Base-by-base conservation (phyloP, 805 yeast species). In the Suhomyces prunicola region DNA sequence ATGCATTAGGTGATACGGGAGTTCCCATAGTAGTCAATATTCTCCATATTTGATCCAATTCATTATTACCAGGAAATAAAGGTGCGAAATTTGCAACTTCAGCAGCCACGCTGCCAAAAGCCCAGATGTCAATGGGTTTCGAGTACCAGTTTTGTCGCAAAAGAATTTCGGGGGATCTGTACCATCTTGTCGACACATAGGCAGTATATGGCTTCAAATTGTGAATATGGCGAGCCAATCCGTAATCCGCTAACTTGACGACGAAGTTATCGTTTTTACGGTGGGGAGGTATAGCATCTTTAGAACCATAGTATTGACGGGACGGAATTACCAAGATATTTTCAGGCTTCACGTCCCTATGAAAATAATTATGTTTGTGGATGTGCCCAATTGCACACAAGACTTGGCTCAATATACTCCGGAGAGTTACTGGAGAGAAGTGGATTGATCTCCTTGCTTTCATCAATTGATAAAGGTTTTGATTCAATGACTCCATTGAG, bases 321-420 rank as follows among this genome's bases (percentile, higher is more conserved):
- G 86, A 70, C 22, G 85, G 83, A 36, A 85, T 76, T 4, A 92
- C 82, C 59, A 93, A 78, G 24, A 93, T 86, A 68, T 93, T 93
- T 63, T 93, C 97, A 0, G 99, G 98, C 69, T 93, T 93, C 47
- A 93, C 79, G 73, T 93, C 99, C 53, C 99, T 80, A 67, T 93
- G 98, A 63, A 86, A 86, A 63, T 78, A 89, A 9, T 81, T 80
- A 60, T 77, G 72, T 26, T 69, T 66, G 63, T 90, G 99, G 51
- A 93, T 90, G 67, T 93, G 97, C 52, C 83, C 80, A 27, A 92
- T 77, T 4, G 94, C 99, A 52, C 81, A 77, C 53, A 90, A 72
- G 1, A 92, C 67, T 66, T 92, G 97, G 9, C 85, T 70, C 46
- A 88, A 67, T 44, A 90, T 84, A 46, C 90, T 83, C 60, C 79